Evolutionary conservation across 768 basidiomycete species (phyloP).

Genomic region (Kwoniella dejecticola): DNA sequence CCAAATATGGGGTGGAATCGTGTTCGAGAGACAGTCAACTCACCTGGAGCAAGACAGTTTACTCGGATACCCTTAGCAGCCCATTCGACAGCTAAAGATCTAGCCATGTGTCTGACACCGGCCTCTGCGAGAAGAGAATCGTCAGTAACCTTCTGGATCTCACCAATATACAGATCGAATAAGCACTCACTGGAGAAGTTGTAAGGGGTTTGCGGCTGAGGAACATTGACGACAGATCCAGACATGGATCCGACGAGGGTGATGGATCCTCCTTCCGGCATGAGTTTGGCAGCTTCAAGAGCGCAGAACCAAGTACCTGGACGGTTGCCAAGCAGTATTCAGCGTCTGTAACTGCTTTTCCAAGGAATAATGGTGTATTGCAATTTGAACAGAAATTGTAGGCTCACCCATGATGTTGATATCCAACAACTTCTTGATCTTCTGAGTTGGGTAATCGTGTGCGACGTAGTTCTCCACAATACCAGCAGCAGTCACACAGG

Average conservation of each 20-base stretch:
- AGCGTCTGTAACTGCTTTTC: too few relatives aligned
- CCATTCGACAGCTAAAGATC: slow-evolving; percentile 93
- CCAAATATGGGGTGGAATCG: not conserved
- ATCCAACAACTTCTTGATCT: slow-evolving; percentile 81
- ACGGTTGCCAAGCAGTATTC: too few relatives aligned
- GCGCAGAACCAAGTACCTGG: slow-evolving; percentile 81
- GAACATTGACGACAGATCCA: slow-evolving; percentile 84
- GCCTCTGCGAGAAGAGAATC: slow-evolving; percentile 36
- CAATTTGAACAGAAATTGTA: too few relatives aligned
- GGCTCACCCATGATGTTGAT: slow-evolving; percentile 86
- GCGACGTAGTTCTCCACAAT: slow-evolving; percentile 78
- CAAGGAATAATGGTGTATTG: too few relatives aligned
- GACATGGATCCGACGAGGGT: slow-evolving; percentile 89
- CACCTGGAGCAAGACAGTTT: slow-evolving; percentile 62
- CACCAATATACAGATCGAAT: not conserved
- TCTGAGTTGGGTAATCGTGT: slow-evolving; percentile 85
- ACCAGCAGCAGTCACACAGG: slow-evolving; percentile 81
- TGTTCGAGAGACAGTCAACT: slow-evolving; percentile 65
- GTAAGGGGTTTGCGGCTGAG: slow-evolving; percentile 92
- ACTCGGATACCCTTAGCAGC: slow-evolving; percentile 85
- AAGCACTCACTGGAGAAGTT: slow-evolving; percentile 71
- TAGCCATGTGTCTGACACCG: slow-evolving; percentile 88
- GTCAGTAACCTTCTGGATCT: not conserved
- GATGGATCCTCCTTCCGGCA: slow-evolving; percentile 80
- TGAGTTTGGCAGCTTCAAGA: slow-evolving; percentile 85